phyloP scores from a whole-genome alignment of 495 filamentous ascomycete species.

The Daldinia decipiens region DNA sequence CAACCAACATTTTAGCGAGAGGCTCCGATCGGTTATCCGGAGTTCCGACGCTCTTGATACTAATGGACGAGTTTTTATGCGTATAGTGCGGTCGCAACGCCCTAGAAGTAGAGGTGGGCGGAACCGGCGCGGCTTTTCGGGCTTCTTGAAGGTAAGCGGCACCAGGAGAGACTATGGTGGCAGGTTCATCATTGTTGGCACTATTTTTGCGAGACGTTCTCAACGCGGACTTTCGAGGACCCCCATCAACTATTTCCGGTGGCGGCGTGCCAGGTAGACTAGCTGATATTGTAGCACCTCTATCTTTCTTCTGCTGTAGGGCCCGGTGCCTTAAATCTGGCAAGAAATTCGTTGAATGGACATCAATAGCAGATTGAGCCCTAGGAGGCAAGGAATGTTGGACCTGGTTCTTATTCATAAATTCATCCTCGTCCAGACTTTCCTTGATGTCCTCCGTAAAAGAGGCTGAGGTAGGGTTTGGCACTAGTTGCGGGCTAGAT shows the following conservation, averaged over 20 bases:
- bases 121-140: conserved; percentile 45
- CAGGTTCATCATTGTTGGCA: conserved; percentile 30
- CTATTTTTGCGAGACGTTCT: conserved; percentile 41
- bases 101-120: conserved; percentile 34
- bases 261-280: conserved; percentile 45
- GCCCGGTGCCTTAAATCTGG: conserved; percentile 49
- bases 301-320: conserved; percentile 41
- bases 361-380: conserved; percentile 43
- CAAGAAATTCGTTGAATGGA: conserved; percentile 41
- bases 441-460: conserved; percentile 36
- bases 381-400: conserved; percentile 28
- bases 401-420: conserved; percentile 14
- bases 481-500: conserved; percentile 24
- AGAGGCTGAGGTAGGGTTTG: conserved; percentile 29
- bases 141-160: conserved; percentile 54
- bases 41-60: conserved; percentile 18
- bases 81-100: conserved; percentile 39
- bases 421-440: conserved; percentile 28
- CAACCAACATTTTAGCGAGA: conserved; percentile 79
- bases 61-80: conserved; percentile 42
- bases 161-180: conserved; percentile 34
- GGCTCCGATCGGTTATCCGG: conserved; percentile 55
- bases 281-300: conserved; percentile 36
- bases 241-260: conserved; percentile 31
- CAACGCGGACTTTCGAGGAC: conserved; percentile 43